Conservation (phyloP, 73 alveolate species). For the Loxodes magnus region DNA sequence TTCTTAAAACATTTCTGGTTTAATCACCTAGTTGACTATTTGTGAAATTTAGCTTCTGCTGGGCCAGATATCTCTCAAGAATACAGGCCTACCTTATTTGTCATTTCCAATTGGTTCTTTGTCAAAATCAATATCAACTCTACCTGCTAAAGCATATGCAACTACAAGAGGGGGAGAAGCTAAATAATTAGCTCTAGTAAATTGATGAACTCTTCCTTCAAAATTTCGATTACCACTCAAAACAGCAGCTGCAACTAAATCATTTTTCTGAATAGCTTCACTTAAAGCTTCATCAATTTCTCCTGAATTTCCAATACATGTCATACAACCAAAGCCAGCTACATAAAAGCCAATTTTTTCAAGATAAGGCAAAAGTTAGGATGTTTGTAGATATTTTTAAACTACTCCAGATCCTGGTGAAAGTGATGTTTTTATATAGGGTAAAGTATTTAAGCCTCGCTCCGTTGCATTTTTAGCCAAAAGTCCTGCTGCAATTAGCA, state of each 20-base stretch:
- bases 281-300: conserved; percentile 58
- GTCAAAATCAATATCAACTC: conserved; percentile 74
- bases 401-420: conserved; percentile 77
- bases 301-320: conserved; percentile 90
- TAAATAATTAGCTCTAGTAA: conserved; percentile 81
- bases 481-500: conserved; percentile 86
- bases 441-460: conserved; percentile 66
- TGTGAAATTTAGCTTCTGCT: conserved; percentile 43
- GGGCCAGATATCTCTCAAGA: conserved; percentile 89
- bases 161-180: conserved; percentile 89
- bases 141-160: conserved; percentile 76
- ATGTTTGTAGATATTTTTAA: conserved; percentile 52
- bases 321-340: conserved; percentile 90
- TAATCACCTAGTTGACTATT: conserved; percentile 42
- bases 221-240: conserved; percentile 82
- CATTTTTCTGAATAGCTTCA: conserved; percentile 50
- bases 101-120: conserved; percentile 72
- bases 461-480: conserved; percentile 77
- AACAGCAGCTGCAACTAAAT: conserved; percentile 77
- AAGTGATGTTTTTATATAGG: conserved; percentile 74
- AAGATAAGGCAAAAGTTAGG: conserved; percentile 41
- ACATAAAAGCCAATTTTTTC: conserved; percentile 66
- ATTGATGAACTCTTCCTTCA: conserved; percentile 87
- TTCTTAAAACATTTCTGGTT: conserved; percentile 76
- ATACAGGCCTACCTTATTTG: conserved; percentile 64